These are phyloP conservation scores for Emmonsia crescens DNA, from an alignment of 2,329 filamentous ascomycete species.

Conservation along the genomic window DNA sequence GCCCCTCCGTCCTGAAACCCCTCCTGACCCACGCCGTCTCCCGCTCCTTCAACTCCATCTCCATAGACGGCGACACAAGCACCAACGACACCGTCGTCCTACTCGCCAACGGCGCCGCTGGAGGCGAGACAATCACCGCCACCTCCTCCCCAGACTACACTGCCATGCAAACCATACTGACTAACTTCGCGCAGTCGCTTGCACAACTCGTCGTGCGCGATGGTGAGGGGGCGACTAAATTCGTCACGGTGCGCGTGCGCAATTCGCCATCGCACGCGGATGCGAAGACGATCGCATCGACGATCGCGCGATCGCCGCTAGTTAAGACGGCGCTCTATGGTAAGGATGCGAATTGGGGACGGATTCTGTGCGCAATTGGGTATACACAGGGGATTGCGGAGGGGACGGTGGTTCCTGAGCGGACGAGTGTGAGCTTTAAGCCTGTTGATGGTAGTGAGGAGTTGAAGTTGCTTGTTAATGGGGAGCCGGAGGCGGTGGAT, in stretches of 20 bases:
- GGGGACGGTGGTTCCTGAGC: constrained; percentile 41
- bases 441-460: constrained; percentile 47
- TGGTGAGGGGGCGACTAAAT: constrained; percentile 95
- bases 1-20: constrained; percentile 52
- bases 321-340: constrained; percentile 97
- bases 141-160: constrained; percentile 48
- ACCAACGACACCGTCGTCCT: constrained; percentile 95
- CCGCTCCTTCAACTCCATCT: constrained; percentile 91
- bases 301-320: constrained; percentile 81
- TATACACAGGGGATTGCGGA: constrained; percentile 50
- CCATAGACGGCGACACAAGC: constrained; percentile 91
- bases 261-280: constrained; percentile 59
- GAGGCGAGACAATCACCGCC: constrained; percentile 52
- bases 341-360: constrained; percentile 96
- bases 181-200: constrained; percentile 68
- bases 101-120: constrained; percentile 89
- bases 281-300: constrained; percentile 69
- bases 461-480: constrained; percentile 48
- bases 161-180: constrained; percentile 61
- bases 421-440: constrained; percentile 51
- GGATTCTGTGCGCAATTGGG: constrained; percentile 87
- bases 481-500: constrained; percentile 52
- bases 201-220: constrained; percentile 91
- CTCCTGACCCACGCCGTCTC: constrained; percentile 66
- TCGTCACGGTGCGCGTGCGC: constrained; percentile 79